Evolutionary conservation across 2,329 filamentous ascomycete genomes (phyloP).

Genomic region (Penicillium sp.): DNA sequence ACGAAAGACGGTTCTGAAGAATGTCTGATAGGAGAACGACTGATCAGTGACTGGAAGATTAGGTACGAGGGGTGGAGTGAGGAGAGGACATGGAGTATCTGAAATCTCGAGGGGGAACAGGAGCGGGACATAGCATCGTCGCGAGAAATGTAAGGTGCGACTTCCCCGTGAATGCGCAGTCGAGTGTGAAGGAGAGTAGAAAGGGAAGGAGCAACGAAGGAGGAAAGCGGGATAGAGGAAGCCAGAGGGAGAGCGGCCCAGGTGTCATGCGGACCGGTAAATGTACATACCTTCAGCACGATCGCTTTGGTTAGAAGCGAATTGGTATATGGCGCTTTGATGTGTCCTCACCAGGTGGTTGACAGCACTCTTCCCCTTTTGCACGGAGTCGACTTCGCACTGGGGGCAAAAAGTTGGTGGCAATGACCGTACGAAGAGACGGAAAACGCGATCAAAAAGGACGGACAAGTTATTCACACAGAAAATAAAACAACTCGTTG

Average conservation of each 20-base stretch:
- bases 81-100: constrained; percentile 4
- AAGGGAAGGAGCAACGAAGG: constrained; percentile 18
- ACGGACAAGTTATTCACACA: constrained; percentile 23
- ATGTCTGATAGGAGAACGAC: constrained; percentile 25
- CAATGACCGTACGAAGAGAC: constrained; percentile 20
- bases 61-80: constrained; percentile 12
- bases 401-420: constrained; percentile 13
- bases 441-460: constrained; percentile 15
- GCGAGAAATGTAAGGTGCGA: constrained; percentile 30
- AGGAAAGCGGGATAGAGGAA: constrained; percentile 15
- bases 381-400: constrained; percentile 22
- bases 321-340: constrained; percentile 24
- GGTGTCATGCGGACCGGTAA: not conserved
- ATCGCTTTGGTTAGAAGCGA: constrained; percentile 19
- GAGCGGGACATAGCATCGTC: constrained; percentile 17
- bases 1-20: constrained; percentile 26
- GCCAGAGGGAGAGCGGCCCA: constrained; percentile 3
- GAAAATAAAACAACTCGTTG: constrained; percentile 17
- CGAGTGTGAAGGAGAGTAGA: constrained; percentile 18
- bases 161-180: constrained; percentile 21
- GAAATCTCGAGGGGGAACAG: constrained; percentile 10
- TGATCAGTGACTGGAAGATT: constrained; percentile 24
- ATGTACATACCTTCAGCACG: constrained; percentile 22
- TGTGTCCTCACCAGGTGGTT: constrained; percentile 6
- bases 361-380: constrained; percentile 20